phyloP scores from a whole-genome alignment of 306 rosid genomes.

The Luffa aegyptiaca region DNA sequence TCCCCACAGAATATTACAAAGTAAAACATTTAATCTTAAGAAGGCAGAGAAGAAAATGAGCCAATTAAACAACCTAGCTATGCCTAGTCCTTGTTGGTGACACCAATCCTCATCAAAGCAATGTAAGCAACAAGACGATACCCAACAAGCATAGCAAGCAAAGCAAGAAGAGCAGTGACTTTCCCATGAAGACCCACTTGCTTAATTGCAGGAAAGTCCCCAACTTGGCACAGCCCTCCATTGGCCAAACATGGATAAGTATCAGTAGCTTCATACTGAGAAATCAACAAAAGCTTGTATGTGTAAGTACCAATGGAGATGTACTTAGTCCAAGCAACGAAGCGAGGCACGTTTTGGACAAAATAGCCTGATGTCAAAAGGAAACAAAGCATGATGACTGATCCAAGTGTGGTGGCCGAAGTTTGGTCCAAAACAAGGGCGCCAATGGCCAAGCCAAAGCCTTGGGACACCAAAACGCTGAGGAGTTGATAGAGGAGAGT shows the following conservation, averaged over 20 bases:
- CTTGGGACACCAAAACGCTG: conserved; percentile 51
- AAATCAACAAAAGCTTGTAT: conserved; percentile 40
- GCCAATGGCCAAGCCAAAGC: conserved; percentile 63
- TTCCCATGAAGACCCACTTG: conserved; percentile 28
- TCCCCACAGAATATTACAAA: no score
- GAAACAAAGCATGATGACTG: conserved; percentile 53
- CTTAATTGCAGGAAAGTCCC: conserved; percentile 42
- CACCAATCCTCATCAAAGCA: conserved; percentile 60
- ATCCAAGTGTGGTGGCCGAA: conserved; percentile 43
- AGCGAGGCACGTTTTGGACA: conserved; percentile 51
- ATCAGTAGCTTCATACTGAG: conserved; percentile 33
- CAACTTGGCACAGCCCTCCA: conserved; percentile 16
- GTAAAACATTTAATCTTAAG: background rate
- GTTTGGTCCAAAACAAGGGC: conserved; percentile 44
- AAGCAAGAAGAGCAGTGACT: conserved; percentile 19
- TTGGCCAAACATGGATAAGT: conserved; percentile 31
- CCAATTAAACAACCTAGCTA: background rate
- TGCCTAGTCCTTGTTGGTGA: conserved; percentile 15
- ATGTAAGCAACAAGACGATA: conserved; percentile 62
- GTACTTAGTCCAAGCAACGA: conserved; percentile 51
- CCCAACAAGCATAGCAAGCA: conserved; percentile 41
- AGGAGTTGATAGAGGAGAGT: conserved; percentile 28
- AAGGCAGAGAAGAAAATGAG: background rate
- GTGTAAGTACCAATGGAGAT: conserved; percentile 35
- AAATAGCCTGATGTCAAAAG: conserved; percentile 49